Evolutionary conservation across 371 early-diverging fungal species (phyloP), one percentile per base, ranked within the genome.

Genomic region (Chytridium lagenaria): DNA sequence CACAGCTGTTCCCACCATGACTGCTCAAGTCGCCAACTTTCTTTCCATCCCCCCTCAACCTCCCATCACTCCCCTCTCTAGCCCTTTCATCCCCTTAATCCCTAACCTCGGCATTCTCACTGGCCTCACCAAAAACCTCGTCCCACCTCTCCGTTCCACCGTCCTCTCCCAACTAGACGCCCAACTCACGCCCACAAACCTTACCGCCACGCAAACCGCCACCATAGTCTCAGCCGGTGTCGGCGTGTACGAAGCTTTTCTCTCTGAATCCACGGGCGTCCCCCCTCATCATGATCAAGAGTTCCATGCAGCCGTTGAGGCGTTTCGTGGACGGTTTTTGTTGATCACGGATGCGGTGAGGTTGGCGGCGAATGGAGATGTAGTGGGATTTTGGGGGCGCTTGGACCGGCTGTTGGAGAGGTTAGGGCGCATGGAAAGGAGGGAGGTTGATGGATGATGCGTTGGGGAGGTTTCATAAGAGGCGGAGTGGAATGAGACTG

Each of bases 361-460:
- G n/a, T 52, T 51, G 19, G 71, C 68, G 10, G 68, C 71, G 2
- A 31, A 50, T 37, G 71, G 76, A 16, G 57, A 51, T 22, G 15
- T 59, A 19, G 34, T 76, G 19, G 49, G 37, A 19, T 50, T 16
- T 23, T 71, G 5, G 40, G 34, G 28, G 51, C 44, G 19, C 33
- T 70, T 1, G 76, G 76, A 1, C 71, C 71, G 16, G 76, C 76
- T 10, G n/a, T 76, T 5, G 76, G 71, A 12, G 76, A 76, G 40
- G 36, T 76, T 1, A 67, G 76, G 5, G 71, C 71, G 71, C 44
- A 67, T 66, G 76, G 76, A n/a, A 34, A 38, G 22, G 71, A 37
- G 2, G 71, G 71, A 2, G 59, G 70, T 44, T 3, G 7, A 33
- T 39, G 28, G 68, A 68, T 31, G 52, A 64, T 10, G 33, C 3